phyloP scores from a whole-genome alignment of 495 filamentous ascomycete genomes.

The Podospora appendiculata region DNA sequence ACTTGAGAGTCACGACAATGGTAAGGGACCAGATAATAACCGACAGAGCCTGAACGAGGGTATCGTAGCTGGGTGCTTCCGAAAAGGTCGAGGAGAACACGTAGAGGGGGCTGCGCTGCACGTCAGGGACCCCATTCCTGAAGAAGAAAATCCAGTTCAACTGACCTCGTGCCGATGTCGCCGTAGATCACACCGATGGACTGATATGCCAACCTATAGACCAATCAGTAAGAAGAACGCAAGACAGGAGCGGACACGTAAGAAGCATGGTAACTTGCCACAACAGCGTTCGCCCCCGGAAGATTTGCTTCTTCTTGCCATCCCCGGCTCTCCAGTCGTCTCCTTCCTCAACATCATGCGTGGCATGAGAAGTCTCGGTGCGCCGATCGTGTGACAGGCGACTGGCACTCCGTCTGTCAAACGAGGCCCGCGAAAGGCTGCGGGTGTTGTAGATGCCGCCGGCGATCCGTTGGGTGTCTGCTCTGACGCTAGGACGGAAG shows the following conservation, averaged over 20 bases:
- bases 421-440: conserved; percentile 18
- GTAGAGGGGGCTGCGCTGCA: conserved; percentile 46
- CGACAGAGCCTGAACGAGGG: conserved; percentile 62
- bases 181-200: conserved; percentile 68
- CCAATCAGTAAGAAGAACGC: not conserved
- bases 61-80: conserved; percentile 44
- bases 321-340: conserved; percentile 29
- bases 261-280: conserved; percentile 18
- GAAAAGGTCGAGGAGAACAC: conserved; percentile 65
- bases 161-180: conserved; percentile 60
- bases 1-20: conserved; percentile 69
- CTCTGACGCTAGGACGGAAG: not conserved
- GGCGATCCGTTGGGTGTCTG: conserved; percentile 3
- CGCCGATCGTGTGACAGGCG: conserved; percentile 15
- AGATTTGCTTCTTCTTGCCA: conserved; percentile 35
- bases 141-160: not conserved
- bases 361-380: conserved; percentile 8
- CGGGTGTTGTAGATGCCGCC: conserved; percentile 35
- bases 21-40: conserved; percentile 69
- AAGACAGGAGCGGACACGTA: too few species aligned
- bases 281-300: conserved; percentile 32
- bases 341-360: conserved; percentile 27
- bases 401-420: conserved; percentile 17
- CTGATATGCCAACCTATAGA: conserved; percentile 50
- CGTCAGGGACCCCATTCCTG: not conserved